Evolutionary conservation across 148 eudicot genomes (phyloP).

Genomic region (Vaccinium macrocarpon): DNA sequence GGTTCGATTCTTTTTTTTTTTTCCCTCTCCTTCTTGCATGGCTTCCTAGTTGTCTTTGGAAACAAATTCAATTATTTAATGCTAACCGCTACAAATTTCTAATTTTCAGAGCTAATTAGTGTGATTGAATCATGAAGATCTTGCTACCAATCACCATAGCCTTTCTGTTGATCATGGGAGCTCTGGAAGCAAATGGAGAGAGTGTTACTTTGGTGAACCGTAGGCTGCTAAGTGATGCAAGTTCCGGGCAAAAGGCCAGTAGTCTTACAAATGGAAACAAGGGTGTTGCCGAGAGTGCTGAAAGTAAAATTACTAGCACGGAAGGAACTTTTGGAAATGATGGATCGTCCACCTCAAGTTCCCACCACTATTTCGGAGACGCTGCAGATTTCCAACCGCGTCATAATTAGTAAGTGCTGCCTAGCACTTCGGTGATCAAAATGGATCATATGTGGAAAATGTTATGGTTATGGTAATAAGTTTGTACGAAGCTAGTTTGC

Average conservation of each 20-base stretch:
- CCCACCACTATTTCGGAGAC: too few species aligned
- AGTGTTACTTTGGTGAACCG: background rate
- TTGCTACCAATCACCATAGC: background rate
- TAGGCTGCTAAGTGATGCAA: background rate
- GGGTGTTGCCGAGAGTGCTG: background rate
- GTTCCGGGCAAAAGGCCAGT: background rate
- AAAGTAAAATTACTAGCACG: background rate
- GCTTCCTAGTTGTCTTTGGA: too few species aligned
- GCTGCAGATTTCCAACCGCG: too few species aligned
- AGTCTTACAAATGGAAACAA: background rate
- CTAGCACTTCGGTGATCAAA: too few species aligned
- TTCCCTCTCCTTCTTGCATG: background rate
- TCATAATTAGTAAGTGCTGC: too few species aligned
- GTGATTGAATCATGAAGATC: background rate
- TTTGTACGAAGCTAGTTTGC: too few species aligned
- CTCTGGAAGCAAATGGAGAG: background rate
- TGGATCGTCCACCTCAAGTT: too few species aligned
- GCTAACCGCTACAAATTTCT: background rate
- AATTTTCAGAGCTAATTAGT: background rate
- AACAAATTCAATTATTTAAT: background rate
- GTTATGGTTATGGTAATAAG: too few species aligned
- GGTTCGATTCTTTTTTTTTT: too few species aligned
- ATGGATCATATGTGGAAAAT: too few species aligned
- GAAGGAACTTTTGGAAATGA: background rate
- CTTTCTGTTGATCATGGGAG: background rate